phyloP scores from a whole-genome alignment of 495 filamentous ascomycete genomes.

The Tuber brumale region DNA sequence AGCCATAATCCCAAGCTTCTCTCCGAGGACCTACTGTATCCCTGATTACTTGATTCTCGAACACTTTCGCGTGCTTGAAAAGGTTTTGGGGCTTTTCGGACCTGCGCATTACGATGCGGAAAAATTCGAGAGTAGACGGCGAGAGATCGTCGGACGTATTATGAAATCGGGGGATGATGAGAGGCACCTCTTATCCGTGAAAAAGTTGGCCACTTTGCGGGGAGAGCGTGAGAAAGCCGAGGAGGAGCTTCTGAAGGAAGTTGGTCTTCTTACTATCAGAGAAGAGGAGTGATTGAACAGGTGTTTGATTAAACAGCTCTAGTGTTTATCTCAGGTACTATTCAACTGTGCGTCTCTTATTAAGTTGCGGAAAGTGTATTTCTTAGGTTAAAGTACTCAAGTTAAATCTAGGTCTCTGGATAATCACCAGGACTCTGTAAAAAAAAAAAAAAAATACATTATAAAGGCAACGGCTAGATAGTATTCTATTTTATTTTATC shows the following conservation, averaged over 20 bases:
- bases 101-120: slow-evolving; percentile 27
- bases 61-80: slow-evolving; percentile 27
- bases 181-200: slow-evolving; percentile 5
- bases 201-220: slow-evolving; percentile 22
- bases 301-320: background rate
- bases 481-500: background rate
- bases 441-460: background rate
- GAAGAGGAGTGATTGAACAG: background rate
- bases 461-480: background rate
- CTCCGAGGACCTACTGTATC: slow-evolving; percentile 22
- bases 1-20: slow-evolving; percentile 26
- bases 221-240: slow-evolving; percentile 25
- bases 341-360: background rate
- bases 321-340: background rate
- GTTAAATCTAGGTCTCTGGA: background rate
- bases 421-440: background rate
- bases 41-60: slow-evolving; percentile 28
- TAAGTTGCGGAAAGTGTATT: background rate
- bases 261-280: slow-evolving; percentile 9
- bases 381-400: background rate
- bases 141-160: slow-evolving; percentile 15
- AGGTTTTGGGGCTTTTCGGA: slow-evolving; percentile 23
- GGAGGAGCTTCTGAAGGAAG: slow-evolving; percentile 20
- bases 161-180: slow-evolving; percentile 17
- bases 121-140: slow-evolving; percentile 26